phyloP scores from a whole-genome alignment of 1,284 basidiomycete species.

The Gymnopus androsaceus region DNA sequence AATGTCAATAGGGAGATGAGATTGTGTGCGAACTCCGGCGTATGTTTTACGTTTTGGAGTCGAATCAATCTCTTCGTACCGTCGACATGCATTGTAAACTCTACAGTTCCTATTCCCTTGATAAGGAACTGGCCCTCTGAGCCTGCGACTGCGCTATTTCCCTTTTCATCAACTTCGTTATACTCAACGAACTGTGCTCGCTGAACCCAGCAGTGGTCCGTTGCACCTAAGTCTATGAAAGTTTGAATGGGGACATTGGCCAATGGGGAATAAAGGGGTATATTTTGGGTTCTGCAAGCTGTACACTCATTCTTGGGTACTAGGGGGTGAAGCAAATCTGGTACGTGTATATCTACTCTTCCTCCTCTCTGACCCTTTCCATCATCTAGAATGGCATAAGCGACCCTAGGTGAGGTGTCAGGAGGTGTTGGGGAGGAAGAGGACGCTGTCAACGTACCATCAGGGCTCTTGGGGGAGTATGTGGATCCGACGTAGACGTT shows the following conservation, averaged over 20 bases:
- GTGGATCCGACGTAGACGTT: no score
- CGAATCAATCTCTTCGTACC: neutral
- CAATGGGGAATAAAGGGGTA: no score
- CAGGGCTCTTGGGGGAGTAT: no score
- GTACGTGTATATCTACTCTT: no score
- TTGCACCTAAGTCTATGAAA: conserved; percentile 12
- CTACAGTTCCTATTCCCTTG: neutral
- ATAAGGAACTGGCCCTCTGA: conserved; percentile 4
- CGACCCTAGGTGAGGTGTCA: no score
- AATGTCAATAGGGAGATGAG: neutral
- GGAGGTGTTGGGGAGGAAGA: no score
- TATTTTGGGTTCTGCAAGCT: no score
- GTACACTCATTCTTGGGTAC: no score
- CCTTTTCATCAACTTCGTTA: neutral
- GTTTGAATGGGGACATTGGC: conserved; percentile 1
- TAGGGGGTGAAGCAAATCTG: no score
- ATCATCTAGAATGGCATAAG: conserved; percentile 5
- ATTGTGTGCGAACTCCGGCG: neutral
- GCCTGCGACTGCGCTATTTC: neutral
- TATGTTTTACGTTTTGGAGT: no score
- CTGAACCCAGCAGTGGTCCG: conserved; percentile 7
- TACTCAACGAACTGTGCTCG: conserved; percentile 2
- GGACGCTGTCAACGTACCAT: no score
- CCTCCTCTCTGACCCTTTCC: no score
- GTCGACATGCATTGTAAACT: neutral